Conservation (phyloP, 2,329 filamentous ascomycete species). For the Beauveria scarabaeidicola region DNA sequence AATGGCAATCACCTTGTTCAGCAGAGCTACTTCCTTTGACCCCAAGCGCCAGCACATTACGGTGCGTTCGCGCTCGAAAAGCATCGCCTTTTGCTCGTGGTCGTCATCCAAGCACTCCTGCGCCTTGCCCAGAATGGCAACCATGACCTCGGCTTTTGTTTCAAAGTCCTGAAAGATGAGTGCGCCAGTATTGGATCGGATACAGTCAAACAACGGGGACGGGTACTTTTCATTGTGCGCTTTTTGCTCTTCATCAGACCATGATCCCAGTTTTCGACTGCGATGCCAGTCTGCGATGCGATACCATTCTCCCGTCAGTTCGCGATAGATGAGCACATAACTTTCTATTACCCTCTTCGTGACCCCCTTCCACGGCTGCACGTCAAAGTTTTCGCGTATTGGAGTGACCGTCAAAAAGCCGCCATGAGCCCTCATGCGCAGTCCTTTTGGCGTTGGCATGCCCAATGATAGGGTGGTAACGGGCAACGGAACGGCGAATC, state of each 20-base stretch:
- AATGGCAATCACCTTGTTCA: slow-evolving; percentile 2
- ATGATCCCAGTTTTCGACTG: slow-evolving; percentile 13
- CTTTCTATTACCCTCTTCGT: slow-evolving; percentile 12
- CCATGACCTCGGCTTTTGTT: neutral
- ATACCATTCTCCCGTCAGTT: slow-evolving; percentile 13
- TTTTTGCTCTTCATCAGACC: slow-evolving; percentile 13
- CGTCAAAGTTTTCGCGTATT: neutral
- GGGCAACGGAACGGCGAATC: slow-evolving; percentile 8
- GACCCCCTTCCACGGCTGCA: slow-evolving; percentile 15
- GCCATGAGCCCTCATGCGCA: slow-evolving; percentile 14
- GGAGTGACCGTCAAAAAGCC: slow-evolving; percentile 10
- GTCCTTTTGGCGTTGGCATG: slow-evolving; percentile 14
- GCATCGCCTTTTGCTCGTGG: neutral
- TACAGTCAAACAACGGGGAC: slow-evolving; percentile 13
- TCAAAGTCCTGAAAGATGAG: slow-evolving; percentile 12
- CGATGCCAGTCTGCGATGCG: slow-evolving; percentile 17
- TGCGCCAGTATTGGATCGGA: slow-evolving; percentile 12
- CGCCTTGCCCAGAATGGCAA: slow-evolving; percentile 1
- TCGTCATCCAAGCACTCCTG: neutral
- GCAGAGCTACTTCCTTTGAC: neutral
- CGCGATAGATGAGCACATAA: slow-evolving; percentile 12
- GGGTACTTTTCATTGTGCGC: slow-evolving; percentile 12
- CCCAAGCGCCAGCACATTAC: slow-evolving; percentile 5
- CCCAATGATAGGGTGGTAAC: neutral
- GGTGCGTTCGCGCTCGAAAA: neutral